Percentiles rank a stretch among this genome's conserved stretches.
Conservation (phyloP, 768 basidiomycete genomes). For the Hericium rajendrae region DNA sequence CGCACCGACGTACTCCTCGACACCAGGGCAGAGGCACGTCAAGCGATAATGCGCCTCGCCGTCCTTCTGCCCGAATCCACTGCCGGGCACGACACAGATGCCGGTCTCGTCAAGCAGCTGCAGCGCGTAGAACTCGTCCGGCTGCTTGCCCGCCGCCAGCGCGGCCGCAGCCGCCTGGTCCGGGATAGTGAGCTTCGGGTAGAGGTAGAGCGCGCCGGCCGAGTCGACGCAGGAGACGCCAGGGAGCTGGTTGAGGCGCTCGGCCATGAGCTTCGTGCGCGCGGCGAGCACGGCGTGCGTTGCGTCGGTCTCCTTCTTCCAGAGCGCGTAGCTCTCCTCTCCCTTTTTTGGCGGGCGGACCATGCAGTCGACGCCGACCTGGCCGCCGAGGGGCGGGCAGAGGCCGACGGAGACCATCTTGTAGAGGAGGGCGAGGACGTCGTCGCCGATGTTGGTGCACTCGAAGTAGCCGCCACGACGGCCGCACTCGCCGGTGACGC, state of each 20-base stretch:
- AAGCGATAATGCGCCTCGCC: constrained; percentile 87
- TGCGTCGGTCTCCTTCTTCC: constrained; percentile 73
- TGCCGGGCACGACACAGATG: constrained; percentile 90
- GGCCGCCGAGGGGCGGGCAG: constrained; percentile 84
- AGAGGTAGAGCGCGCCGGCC: constrained; percentile 91
- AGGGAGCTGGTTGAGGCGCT: constrained; percentile 68
- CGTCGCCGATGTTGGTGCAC: constrained; percentile 68
- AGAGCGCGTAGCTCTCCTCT: constrained; percentile 65
- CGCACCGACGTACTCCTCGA: constrained; percentile 84
- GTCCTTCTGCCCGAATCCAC: constrained; percentile 89
- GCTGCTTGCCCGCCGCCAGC: constrained; percentile 56
- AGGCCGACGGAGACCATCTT: constrained; percentile 91
- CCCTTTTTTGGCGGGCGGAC: constrained; percentile 82
- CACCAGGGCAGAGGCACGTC: constrained; percentile 91
- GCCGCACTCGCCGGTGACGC: constrained; percentile 93
- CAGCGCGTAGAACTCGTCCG: constrained; percentile 86
- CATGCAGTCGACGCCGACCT: constrained; percentile 90
- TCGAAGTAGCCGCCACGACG: constrained; percentile 97
- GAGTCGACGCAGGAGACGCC: constrained; percentile 89
- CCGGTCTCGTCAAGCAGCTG: constrained; percentile 80
- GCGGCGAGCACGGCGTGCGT: constrained; percentile 68
- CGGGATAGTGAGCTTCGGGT: constrained; percentile 73
- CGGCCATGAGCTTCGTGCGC: constrained; percentile 65
- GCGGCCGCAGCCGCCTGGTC: constrained; percentile 68
- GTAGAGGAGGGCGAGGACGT: constrained; percentile 81